A percentile compares a stretch with the other conserved stretches of the same genome.
Evolutionary conservation across 2,329 filamentous ascomycete species (phyloP).

Genomic region (Venturia effusa): DNA sequence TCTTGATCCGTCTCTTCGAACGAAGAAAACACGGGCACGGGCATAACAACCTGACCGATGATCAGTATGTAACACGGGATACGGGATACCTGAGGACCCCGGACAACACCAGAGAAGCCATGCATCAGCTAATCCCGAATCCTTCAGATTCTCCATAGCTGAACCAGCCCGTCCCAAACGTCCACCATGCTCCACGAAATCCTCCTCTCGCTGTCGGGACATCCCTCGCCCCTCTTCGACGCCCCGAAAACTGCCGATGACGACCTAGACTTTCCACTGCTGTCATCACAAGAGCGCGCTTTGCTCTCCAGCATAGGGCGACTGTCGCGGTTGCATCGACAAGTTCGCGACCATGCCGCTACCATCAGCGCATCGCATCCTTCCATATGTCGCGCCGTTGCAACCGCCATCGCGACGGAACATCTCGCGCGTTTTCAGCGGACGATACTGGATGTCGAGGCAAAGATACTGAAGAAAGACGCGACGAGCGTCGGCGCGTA

Average conservation of each 20-base stretch:
- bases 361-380: slow-evolving; percentile 59
- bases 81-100: background rate
- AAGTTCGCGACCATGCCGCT: slow-evolving; percentile 55
- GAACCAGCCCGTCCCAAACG: background rate
- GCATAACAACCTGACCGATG: background rate
- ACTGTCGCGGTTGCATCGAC: slow-evolving; percentile 67
- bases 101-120: background rate
- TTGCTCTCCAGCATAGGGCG: slow-evolving; percentile 67
- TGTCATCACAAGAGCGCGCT: slow-evolving; percentile 71
- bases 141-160: background rate
- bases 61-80: background rate
- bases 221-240: slow-evolving; percentile 79
- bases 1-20: slow-evolving; percentile 8
- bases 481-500: slow-evolving; percentile 77
- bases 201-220: slow-evolving; percentile 87
- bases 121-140: background rate
- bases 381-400: slow-evolving; percentile 81
- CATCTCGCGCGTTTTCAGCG: slow-evolving; percentile 74
- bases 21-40: background rate
- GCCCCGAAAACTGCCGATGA: slow-evolving; percentile 22
- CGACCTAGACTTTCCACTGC: slow-evolving; percentile 33
- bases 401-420: slow-evolving; percentile 60
- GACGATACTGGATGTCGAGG: slow-evolving; percentile 77
- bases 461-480: slow-evolving; percentile 63
- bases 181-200: slow-evolving; percentile 88